Evolutionary conservation across 2,329 filamentous ascomycete genomes (phyloP).

Genomic region (Cladosporium sp.): DNA sequence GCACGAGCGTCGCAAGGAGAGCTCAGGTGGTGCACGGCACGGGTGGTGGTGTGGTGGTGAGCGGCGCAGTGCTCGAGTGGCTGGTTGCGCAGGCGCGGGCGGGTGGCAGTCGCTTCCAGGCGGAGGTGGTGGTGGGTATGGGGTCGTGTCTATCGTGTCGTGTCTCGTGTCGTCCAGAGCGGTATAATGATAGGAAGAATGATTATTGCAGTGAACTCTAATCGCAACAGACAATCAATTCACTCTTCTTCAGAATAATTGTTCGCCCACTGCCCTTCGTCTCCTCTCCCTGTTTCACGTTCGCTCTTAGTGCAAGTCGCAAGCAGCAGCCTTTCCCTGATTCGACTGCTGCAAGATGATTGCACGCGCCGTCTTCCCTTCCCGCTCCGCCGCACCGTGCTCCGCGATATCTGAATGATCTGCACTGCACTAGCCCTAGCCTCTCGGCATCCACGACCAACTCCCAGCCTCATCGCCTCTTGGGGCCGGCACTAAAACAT

Average conservation of each 20-base stretch:
- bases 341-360: neutral
- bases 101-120: constrained; percentile 12
- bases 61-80: neutral
- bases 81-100: constrained; percentile 4
- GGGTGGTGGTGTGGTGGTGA: neutral
- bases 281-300: constrained; percentile 3
- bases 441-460: neutral
- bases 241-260: neutral
- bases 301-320: neutral
- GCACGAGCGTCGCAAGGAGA: constrained; percentile 17
- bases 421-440: neutral
- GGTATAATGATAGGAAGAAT: neutral
- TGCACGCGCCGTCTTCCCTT: neutral
- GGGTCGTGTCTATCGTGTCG: neutral
- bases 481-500: neutral
- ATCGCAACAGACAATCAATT: neutral
- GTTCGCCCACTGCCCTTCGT: neutral
- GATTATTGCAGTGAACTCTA: neutral
- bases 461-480: neutral
- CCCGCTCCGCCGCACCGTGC: neutral
- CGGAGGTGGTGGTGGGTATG: neutral
- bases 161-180: neutral
- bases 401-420: neutral
- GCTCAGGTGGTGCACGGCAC: constrained; percentile 1
- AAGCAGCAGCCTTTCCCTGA: neutral